phyloP scores from a whole-genome alignment of 192 early-diverging fungal genomes.

The Umbelopsis ramanniana region DNA sequence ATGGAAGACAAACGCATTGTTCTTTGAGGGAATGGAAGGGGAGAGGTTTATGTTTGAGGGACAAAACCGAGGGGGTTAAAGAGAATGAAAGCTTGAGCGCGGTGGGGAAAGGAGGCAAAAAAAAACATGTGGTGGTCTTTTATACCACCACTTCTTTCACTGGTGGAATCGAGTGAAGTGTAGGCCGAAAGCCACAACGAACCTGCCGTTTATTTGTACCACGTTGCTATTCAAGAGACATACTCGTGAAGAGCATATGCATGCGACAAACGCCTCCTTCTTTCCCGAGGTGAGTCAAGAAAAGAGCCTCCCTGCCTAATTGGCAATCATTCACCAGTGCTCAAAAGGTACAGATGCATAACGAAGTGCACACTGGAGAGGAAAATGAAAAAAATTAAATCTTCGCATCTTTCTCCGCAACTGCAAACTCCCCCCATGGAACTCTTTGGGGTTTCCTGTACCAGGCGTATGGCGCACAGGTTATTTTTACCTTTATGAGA shows the following conservation, averaged over 20 bases:
- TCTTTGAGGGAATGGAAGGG: conserved; percentile 5
- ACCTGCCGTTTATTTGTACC: neutral
- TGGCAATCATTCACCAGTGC: no score
- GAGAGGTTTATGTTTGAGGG: neutral
- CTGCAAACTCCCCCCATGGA: no score
- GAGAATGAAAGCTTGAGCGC: neutral
- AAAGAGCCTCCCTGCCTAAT: no score
- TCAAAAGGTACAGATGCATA: no score
- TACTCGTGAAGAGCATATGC: conserved; percentile 5
- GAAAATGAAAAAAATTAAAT: no score
- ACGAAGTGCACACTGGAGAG: no score
- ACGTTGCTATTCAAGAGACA: neutral
- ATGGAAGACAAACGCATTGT: conserved; percentile 10
- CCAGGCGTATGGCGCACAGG: no score
- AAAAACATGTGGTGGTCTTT: neutral
- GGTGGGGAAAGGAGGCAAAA: neutral
- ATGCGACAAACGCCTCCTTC: neutral
- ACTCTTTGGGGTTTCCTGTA: no score
- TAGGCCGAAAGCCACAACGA: neutral
- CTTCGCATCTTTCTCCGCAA: no score
- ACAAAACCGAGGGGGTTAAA: neutral
- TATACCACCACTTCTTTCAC: neutral
- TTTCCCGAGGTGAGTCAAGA: neutral
- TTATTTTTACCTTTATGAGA: no score
- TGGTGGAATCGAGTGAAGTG: neutral